Base-by-base conservation (phyloP, 1,284 basidiomycete species). In the Puccinia horiana region DNA sequence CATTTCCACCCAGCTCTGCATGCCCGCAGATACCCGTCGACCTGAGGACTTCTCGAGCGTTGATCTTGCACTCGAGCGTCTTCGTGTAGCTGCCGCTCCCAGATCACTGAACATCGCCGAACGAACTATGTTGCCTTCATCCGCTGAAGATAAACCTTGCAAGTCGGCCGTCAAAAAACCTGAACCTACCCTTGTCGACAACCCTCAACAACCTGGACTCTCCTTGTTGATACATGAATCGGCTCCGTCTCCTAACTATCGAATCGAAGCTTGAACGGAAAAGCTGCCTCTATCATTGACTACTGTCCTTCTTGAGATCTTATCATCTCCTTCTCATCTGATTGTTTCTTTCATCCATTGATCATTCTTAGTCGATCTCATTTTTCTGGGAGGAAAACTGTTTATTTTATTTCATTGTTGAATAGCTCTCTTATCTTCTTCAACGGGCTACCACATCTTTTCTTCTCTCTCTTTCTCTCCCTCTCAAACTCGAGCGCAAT, bases 21-120 rank as follows among this genome's bases (percentile, higher is more conserved):
- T 47, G 14, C 12, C 35, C 2, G 79, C 65, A 8, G 79, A 81
- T 12, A 35, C 42, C 11, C 67, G 70, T 14, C 49, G 23, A 26
- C 54, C 58, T 18, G 67, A 35, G n/a, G 58, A 72, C 32, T 70
- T 81, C 35, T 61, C 47, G 16, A 76, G 63, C 18, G 80, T 76
- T 9, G 80, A 82, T n/a, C 14, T 82, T 37, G 80, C 73, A 12
- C 65, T 82, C 42, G 73, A 76, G 58, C 72, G 80, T 54, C 63
- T 82, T 32, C 80, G 80, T 11, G 32, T 73, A 16, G 80, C 73
- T 6, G 80, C 72, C 32, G 73, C 35, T 18, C 80, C 73, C 20
- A 67, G 63, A 32, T 63, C 69, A 12, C 42, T n/a, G n/a, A n/a
- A n/a, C n/a, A n/a, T 81, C 35, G 61, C 32, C 35, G 40, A 65